Evolutionary conservation across 257 asterid genomes (phyloP), one percentile per base, ranked within the genome.

Genomic region (Paraleonurus japonicus): DNA sequence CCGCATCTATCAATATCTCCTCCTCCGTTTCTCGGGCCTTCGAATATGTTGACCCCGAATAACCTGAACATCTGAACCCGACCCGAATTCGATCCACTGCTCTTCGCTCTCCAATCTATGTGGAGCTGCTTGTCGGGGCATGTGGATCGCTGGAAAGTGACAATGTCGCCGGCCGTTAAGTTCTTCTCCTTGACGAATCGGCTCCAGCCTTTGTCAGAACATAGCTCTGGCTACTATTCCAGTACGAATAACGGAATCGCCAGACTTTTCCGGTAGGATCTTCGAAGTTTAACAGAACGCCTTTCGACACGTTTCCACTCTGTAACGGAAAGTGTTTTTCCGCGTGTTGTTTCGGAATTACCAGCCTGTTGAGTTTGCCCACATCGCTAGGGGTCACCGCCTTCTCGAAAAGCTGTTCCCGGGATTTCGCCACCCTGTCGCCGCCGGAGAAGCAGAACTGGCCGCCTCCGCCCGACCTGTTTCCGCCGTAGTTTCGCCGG

Each of bases 151-250:
- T 77, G 87, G 30, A 92, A 92, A 20, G 70, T 72, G 7, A 92
- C 98, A 43, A 88, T 55, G 75, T 92, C 96, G 0, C 95, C 98
- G 5, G 96, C 96, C 55, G 75, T 79, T 39, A 92, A 48, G 12
- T 54, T 78, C 75, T 88, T 92, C 79, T 89, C 98, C 77, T 92
- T 92, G 11, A 92, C 98, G 17, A 92, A 92, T 22, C 98, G 73
- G 75, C 96, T 89, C 98, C 98, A 92, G 2, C 96, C 96, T 61
- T 92, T 0, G 98, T 89, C 33, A 92, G 67, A 7, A 92, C 96
- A 35, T 92, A 92, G 72, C 97, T 92, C 65, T 87, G 96, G 66
- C 96, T 88, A 28, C 98, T 92, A 23, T 88, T 92, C 98, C 98
- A 92, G 58, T 89, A 92, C 0, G 98, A 89, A 20, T 92, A 92